These are phyloP conservation scores for Talaromyces sp. DNA, from an alignment of 2,329 filamentous ascomycete species.

Conservation along the genomic window DNA sequence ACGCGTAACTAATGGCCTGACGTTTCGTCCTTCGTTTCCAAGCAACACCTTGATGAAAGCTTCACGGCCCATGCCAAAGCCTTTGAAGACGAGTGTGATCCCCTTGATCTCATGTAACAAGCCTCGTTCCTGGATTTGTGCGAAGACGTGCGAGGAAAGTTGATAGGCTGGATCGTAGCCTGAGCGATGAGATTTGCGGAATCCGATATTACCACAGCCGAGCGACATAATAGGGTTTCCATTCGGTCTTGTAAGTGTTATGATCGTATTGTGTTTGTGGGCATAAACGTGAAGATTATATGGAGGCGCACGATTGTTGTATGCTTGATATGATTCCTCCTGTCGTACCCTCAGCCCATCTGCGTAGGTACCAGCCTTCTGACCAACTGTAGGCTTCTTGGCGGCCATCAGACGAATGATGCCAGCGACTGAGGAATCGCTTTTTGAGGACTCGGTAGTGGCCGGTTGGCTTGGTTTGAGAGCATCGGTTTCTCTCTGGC, in stretches of 20 bases:
- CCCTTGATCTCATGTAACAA: conserved; percentile 70
- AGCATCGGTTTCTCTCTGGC: conserved; percentile 16
- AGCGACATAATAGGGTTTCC: conserved; percentile 74
- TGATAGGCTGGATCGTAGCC: conserved; percentile 92
- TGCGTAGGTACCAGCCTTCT: conserved; percentile 9
- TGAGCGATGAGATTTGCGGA: conserved; percentile 74
- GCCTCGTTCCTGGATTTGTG: conserved; percentile 77
- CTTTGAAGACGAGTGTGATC: conserved; percentile 77
- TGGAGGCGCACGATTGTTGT: conserved; percentile 46
- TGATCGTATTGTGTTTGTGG: conserved; percentile 91
- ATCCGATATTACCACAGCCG: conserved; percentile 85
- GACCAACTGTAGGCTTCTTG: conserved; percentile 19
- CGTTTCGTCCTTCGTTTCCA: conserved; percentile 73
- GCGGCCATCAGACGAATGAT: conserved; percentile 16
- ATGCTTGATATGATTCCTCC: conserved; percentile 22
- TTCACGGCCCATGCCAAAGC: conserved; percentile 83
- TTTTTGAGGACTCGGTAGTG: not conserved
- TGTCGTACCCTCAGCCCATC: conserved; percentile 16
- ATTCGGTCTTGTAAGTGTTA: conserved; percentile 82
- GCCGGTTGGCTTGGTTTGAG: conserved; percentile 8
- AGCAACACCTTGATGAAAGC: conserved; percentile 86
- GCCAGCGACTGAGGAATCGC: conserved; percentile 1
- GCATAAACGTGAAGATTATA: conserved; percentile 85
- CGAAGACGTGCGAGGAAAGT: conserved; percentile 76
- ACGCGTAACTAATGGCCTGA: conserved; percentile 71